These are phyloP conservation scores for Massarina eburnea DNA, from an alignment of 2,329 filamentous ascomycete species.

Conservation along the genomic window DNA sequence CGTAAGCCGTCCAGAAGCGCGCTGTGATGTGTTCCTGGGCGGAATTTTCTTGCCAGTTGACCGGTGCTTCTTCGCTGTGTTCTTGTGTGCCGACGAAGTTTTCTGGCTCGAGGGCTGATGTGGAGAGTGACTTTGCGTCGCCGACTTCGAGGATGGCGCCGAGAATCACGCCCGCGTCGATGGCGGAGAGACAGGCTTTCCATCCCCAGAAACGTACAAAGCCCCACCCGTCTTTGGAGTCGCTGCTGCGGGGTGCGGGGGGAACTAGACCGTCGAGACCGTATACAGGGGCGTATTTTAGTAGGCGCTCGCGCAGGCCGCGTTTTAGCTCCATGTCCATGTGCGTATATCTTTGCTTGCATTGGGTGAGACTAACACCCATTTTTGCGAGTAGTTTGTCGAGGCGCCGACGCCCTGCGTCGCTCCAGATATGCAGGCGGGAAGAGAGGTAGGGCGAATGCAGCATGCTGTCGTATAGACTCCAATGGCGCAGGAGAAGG, in stretches of 20 bases:
- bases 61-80: conserved; percentile 23
- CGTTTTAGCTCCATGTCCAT: conserved; percentile 98
- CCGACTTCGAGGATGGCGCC: conserved; percentile 93
- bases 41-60: conserved; percentile 22
- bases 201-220: conserved; percentile 98
- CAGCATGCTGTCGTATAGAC: conserved; percentile 96
- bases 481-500: conserved; percentile 92
- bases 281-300: conserved; percentile 91
- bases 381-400: conserved; percentile 97
- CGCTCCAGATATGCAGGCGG: conserved; percentile 90
- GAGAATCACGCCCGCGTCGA: conserved; percentile 90
- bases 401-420: conserved; percentile 80
- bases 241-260: conserved; percentile 61
- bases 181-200: conserved; percentile 89
- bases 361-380: conserved; percentile 92
- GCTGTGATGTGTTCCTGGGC: conserved; percentile 50
- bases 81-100: conserved; percentile 33
- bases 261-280: conserved; percentile 93
- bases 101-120: conserved; percentile 33
- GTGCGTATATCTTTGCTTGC: conserved; percentile 93
- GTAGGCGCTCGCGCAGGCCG: conserved; percentile 77
- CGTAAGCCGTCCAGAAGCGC: conserved; percentile 62
- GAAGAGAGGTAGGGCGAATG: conserved; percentile 95
- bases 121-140: conserved; percentile 50
- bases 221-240: conserved; percentile 89